A percentile compares a stretch with the other conserved stretches of the same genome.
Evolutionary conservation across 495 filamentous ascomycete species (phyloP).

Genomic region (Lasiosphaeriaceae sp.): DNA sequence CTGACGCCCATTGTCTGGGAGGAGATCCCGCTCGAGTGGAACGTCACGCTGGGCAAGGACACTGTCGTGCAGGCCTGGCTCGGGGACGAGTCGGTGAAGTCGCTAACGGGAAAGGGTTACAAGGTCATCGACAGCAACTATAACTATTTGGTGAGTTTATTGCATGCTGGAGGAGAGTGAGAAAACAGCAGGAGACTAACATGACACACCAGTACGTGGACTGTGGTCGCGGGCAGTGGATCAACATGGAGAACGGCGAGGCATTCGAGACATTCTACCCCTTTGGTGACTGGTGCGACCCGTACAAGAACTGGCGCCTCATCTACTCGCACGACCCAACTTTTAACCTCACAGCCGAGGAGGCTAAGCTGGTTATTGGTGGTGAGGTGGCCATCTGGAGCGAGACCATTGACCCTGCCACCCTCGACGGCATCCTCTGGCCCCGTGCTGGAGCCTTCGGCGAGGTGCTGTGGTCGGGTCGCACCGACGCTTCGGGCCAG

Average conservation of each 20-base stretch:
- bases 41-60: constrained; percentile 59
- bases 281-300: constrained; percentile 72
- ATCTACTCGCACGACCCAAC: constrained; percentile 74
- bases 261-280: constrained; percentile 51
- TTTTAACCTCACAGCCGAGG: constrained; percentile 50
- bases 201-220: constrained; percentile 60
- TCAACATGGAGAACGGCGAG: constrained; percentile 55
- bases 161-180: neutral
- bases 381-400: constrained; percentile 76
- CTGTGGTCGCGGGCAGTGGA: constrained; percentile 74
- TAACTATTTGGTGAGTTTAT: constrained; percentile 60
- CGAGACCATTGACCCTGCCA: constrained; percentile 69
- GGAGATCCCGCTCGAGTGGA: constrained; percentile 73
- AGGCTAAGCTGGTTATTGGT: constrained; percentile 63
- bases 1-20: constrained; percentile 76
- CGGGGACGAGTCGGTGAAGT: constrained; percentile 50
- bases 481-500: constrained; percentile 53
- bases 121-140: constrained; percentile 70
- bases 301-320: constrained; percentile 70
- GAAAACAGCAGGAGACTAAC: constrained; percentile 10
- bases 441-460: constrained; percentile 67
- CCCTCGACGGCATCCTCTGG: constrained; percentile 69
- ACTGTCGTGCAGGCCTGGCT: constrained; percentile 72
- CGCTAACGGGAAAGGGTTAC: constrained; percentile 55
- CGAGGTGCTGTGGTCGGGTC: constrained; percentile 73